Conservation (phyloP, 2,329 filamentous ascomycete species). For the Colletotrichum magnum region DNA sequence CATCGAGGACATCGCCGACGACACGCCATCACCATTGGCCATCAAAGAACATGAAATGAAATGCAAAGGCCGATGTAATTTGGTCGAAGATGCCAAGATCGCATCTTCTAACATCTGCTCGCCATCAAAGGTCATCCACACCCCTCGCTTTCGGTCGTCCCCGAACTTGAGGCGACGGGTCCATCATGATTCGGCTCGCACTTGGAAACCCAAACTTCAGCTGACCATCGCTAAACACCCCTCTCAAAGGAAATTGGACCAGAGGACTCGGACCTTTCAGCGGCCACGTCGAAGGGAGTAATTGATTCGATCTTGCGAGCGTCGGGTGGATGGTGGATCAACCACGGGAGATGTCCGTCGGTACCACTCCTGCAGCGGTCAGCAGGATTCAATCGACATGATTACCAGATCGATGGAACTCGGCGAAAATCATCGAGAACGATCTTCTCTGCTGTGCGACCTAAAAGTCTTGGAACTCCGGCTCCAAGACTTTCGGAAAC, state of each 20-base stretch:
- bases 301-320: constrained; percentile 3
- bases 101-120: neutral
- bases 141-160: neutral
- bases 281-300: neutral
- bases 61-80: neutral
- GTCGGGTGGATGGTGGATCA: neutral
- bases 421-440: constrained; percentile 1
- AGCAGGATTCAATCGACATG: constrained; percentile 10
- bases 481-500: constrained; percentile 10
- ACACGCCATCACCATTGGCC: neutral
- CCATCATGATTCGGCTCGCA: neutral
- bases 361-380: constrained; percentile 3
- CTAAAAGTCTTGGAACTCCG: neutral
- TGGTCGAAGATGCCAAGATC: neutral
- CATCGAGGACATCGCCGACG: neutral
- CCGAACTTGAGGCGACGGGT: neutral
- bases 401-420: neutral
- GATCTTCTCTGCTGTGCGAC: neutral
- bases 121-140: neutral
- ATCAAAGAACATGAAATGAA: neutral
- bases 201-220: constrained; percentile 3
- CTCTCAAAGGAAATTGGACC: neutral
- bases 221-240: neutral
- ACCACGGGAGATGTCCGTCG: neutral
- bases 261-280: neutral